Evolutionary conservation across 169 alveolate species (phyloP).

Genomic region (Cryptosporidium canis): DNA sequence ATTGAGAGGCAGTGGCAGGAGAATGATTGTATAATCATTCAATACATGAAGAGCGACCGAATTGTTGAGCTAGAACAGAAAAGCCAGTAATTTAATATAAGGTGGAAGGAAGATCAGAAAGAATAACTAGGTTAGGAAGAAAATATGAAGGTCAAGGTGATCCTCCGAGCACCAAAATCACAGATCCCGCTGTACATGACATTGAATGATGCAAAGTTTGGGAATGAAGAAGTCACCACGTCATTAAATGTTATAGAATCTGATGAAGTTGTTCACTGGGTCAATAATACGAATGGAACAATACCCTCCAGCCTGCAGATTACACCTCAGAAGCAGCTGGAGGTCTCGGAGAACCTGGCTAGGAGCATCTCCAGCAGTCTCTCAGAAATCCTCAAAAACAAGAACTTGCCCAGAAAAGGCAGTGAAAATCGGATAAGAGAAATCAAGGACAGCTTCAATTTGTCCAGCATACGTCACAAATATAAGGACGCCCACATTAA

Average conservation of each 20-base stretch:
- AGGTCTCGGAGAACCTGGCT: not conserved
- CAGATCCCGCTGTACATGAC: conserved; percentile 66
- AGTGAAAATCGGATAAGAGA: conserved; percentile 2
- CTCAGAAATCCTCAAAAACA: not conserved
- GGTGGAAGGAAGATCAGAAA: not conserved
- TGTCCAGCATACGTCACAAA: not conserved
- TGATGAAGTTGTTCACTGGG: conserved; percentile 56
- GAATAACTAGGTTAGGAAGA: not conserved
- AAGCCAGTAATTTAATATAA: not conserved
- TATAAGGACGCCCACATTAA: not conserved
- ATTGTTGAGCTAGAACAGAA: not conserved
- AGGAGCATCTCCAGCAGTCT: not conserved
- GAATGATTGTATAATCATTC: not conserved
- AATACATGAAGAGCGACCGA: not conserved
- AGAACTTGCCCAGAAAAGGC: not conserved
- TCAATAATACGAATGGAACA: not conserved
- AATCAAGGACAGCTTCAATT: not conserved
- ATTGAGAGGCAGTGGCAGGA: not conserved
- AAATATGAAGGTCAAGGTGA: conserved; percentile 66
- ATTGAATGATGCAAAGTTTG: conserved; percentile 53
- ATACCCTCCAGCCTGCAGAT: not conserved
- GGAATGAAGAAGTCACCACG: conserved; percentile 29
- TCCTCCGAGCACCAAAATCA: conserved; percentile 70
- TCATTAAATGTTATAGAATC: conserved; percentile 58
- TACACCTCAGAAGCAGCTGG: conserved; percentile 34